Evolutionary conservation across 2,329 filamentous ascomycete genomes (phyloP), one percentile per base, ranked within the genome.

Genomic region (Phyllosticta citriasiana): DNA sequence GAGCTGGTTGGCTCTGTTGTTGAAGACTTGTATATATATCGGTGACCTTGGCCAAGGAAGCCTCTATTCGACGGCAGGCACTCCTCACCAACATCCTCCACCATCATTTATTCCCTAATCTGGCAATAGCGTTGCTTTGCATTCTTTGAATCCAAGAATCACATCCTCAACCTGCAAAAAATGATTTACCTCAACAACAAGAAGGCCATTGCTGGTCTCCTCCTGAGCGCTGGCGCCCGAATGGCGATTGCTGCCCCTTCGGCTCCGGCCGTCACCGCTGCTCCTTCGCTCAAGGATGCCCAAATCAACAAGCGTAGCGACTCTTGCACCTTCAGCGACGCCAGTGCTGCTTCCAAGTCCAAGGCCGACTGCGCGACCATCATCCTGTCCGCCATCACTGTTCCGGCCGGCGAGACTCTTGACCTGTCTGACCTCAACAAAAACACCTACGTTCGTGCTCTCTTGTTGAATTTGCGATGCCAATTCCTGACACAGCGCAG

Each of bases 401-500:
- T 63, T 24, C 62, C 62, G 2, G 56, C 62, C 53, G 62, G 59
- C 54, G 59, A 61, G 59, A 85, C 83, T 3, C 78, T 87, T 2
- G 82, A 86, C 67, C 69, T 87, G 63, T 82, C 82, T 12, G 73
- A 75, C 22, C 75, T 85, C 50, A 76, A 76, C 1, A 68, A 72
- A 19, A 56, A 57, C 56, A 63, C 62, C 57, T 80, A 82, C 53
- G 59, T 60, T 24, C 1, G 54, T 16, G 2, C 35, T 19, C 54
- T 6, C 4, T 25, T 2, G 5, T 24, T 8, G 26, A 14, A 54
- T 25, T 54, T 26, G 6, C 5, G 6, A 27, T 54, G 53, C 53
- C 16, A 7, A 27, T 24, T 27, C 10, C 16, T 24, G 8, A 24
- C 53, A 19, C 24, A 19, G 4, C 7, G 22, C 54, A 56, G 55